Conservation (phyloP, 1,284 basidiomycete genomes). For the Macrocystidia cucumis region DNA sequence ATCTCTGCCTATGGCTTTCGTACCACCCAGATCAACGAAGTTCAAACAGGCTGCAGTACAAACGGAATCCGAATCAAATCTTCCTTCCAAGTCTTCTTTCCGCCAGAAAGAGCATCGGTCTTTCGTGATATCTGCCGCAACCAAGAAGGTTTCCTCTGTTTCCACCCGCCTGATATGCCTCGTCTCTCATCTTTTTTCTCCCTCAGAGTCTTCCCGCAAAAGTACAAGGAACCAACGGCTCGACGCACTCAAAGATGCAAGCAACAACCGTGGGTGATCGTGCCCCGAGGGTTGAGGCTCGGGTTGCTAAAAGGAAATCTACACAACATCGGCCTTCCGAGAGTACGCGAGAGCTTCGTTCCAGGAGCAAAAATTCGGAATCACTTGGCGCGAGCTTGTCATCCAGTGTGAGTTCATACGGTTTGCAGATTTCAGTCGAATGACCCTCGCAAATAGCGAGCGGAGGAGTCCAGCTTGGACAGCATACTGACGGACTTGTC, state of each 20-base stretch:
- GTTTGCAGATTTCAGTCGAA: slow-evolving; percentile 1
- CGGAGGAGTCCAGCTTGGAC: slow-evolving; percentile 16
- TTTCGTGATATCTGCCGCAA: no score
- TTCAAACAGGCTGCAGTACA: no score
- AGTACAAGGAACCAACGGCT: not conserved
- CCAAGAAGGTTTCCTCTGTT: no score
- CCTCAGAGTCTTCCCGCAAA: not conserved
- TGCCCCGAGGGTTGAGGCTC: not conserved
- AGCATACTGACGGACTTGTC: slow-evolving; percentile 11
- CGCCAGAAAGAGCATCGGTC: no score
- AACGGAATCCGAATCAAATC: no score
- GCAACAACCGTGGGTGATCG: no score
- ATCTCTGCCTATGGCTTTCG: no score
- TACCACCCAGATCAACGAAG: no score
- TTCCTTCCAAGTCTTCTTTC: no score
- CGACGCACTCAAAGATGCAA: not conserved
- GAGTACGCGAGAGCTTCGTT: slow-evolving; percentile 29
- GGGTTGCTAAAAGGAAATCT: not conserved
- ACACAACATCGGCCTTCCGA: slow-evolving; percentile 19
- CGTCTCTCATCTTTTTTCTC: no score
- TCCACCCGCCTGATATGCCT: no score
- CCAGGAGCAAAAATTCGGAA: slow-evolving; percentile 27
- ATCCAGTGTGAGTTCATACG: slow-evolving; percentile 15
- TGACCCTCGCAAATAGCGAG: slow-evolving; percentile 10
- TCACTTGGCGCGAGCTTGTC: slow-evolving; percentile 22